A percentile compares a stretch with the other conserved stretches of the same genome.
phyloP scores from a whole-genome alignment of 1,284 basidiomycete genomes.

The Apiotrichum porosum region DNA sequence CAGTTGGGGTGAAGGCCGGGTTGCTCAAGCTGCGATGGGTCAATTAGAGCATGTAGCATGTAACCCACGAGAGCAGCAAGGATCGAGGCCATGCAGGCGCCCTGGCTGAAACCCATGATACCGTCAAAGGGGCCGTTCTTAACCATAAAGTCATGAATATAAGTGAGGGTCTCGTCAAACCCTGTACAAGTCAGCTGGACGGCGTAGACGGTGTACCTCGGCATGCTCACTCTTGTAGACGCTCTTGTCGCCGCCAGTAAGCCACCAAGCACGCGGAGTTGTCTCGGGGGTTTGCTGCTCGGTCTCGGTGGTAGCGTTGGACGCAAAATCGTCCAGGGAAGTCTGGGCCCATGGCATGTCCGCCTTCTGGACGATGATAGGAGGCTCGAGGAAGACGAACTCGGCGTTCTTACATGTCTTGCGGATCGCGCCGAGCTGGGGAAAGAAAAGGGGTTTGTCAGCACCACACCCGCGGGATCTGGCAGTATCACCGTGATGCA shows the following conservation, averaged over 20 bases:
- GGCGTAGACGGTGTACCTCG: neutral
- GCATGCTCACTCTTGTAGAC: slow-evolving; percentile 38
- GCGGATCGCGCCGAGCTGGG: slow-evolving; percentile 30
- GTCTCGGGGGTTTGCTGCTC: slow-evolving; percentile 57
- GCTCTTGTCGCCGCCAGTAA: slow-evolving; percentile 51
- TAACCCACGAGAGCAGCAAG: slow-evolving; percentile 65
- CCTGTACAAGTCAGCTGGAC: slow-evolving; percentile 45
- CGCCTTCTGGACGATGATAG: slow-evolving; percentile 64
- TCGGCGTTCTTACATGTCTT: slow-evolving; percentile 53
- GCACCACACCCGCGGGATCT: no score
- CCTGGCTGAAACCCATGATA: slow-evolving; percentile 80
- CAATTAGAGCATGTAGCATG: neutral
- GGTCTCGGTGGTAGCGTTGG: slow-evolving; percentile 53
- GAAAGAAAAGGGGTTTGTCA: slow-evolving; percentile 2
- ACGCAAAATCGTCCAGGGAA: slow-evolving; percentile 55
- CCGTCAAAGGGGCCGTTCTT: slow-evolving; percentile 55
- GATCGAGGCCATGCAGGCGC: slow-evolving; percentile 71
- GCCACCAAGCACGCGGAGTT: slow-evolving; percentile 77
- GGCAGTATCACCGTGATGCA: no score
- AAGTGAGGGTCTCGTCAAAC: slow-evolving; percentile 57
- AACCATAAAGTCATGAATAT: slow-evolving; percentile 49
- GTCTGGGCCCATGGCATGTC: slow-evolving; percentile 58
- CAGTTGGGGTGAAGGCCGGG: slow-evolving; percentile 61
- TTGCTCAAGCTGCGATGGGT: slow-evolving; percentile 52
- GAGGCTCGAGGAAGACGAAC: slow-evolving; percentile 69